Evolutionary conservation across 1,284 basidiomycete genomes (phyloP), one percentile per base, ranked within the genome.

Genomic region (Austroboletus niveus): DNA sequence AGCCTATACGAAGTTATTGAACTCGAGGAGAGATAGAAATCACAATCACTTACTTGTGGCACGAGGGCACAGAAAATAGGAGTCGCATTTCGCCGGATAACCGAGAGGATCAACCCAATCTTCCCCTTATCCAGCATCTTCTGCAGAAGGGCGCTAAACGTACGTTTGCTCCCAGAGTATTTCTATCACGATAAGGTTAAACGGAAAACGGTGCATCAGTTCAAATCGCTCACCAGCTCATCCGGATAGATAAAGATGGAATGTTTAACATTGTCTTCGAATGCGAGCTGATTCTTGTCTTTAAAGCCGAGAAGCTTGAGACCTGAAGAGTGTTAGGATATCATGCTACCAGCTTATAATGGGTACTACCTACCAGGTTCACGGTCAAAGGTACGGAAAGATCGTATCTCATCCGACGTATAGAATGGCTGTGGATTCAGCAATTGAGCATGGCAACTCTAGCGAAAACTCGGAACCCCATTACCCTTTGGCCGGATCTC

Each of bases 221-320:
- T 39, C 30, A 39, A 29, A 50, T 31, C 15, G 47, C 79, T 52
- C 55, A 92, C 92, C 68, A 81, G 74, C 66, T 99, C 96, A 60
- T 96, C 89, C 0, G 96, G 97, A 67, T 94, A 94, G 55, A 99
- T 83, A 65, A 99, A 99, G 48, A 84, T 74, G 0, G 93, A 85
- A 69, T 97, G 94, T 65, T 94, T 96, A 61, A 97, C 73, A 59
- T 96, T 96, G 65, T 97, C 92, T 67, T 94, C 87, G 58, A 94
- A 89, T 0, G 72, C 71, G 1, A 98, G 76, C 53, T 88, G 79
- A 5, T 72, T 68, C n/a, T 78, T 76, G 54, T 86, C 77, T 68
- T 95, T 92, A 76, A 98, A 99, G 4, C 96, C 97, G 22, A 99
- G 81, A 5, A 99, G 81, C 68, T 88, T 92, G 65, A 99, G 84